Percentiles rank a stretch among this genome's conserved stretches.
Conservation (phyloP, 108 stramenopile genomes). For the Pseudonitzschia multistriata region DNA sequence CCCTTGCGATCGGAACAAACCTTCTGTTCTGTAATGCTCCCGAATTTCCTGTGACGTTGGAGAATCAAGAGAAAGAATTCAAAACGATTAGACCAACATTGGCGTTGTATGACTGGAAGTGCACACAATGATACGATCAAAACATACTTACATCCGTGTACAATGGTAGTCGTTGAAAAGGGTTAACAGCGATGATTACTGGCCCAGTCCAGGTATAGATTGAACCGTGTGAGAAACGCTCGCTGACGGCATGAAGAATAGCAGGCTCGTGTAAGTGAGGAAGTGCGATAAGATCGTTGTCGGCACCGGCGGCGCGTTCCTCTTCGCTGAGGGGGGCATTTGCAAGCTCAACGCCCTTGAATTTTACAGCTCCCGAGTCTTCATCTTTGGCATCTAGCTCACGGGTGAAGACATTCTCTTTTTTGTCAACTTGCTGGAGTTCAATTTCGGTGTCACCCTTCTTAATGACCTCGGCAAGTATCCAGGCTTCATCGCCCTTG, state of each 20-base stretch:
- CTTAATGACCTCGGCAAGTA: conserved; percentile 75
- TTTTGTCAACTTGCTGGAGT: conserved; percentile 58
- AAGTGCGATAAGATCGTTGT: conserved; percentile 92
- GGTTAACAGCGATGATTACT: conserved; percentile 99
- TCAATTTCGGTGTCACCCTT: conserved; percentile 46
- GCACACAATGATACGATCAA: neutral
- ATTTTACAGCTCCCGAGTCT: conserved; percentile 58
- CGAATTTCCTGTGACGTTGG: conserved; percentile 69
- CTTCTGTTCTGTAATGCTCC: conserved; percentile 82
- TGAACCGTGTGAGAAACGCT: conserved; percentile 84
- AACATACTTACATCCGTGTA: conserved; percentile 79
- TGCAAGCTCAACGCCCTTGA: conserved; percentile 85
- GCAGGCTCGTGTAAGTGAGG: conserved; percentile 99
- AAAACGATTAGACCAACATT: neutral
- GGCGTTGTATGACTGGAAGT: no score
- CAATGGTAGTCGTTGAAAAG: conserved; percentile 90
- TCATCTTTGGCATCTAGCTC: conserved; percentile 36
- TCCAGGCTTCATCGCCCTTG: conserved; percentile 85
- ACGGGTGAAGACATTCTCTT: conserved; percentile 45
- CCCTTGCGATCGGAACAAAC: conserved; percentile 78
- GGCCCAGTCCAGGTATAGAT: conserved; percentile 99
- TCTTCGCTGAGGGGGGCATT: conserved; percentile 65
- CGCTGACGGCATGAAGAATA: conserved; percentile 89
- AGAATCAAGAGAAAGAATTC: neutral
- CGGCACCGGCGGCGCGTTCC: conserved; percentile 75